Evolutionary conservation across 2,329 filamentous ascomycete genomes (phyloP), one percentile per base, ranked within the genome.

Genomic region (Kalmusia sp.): DNA sequence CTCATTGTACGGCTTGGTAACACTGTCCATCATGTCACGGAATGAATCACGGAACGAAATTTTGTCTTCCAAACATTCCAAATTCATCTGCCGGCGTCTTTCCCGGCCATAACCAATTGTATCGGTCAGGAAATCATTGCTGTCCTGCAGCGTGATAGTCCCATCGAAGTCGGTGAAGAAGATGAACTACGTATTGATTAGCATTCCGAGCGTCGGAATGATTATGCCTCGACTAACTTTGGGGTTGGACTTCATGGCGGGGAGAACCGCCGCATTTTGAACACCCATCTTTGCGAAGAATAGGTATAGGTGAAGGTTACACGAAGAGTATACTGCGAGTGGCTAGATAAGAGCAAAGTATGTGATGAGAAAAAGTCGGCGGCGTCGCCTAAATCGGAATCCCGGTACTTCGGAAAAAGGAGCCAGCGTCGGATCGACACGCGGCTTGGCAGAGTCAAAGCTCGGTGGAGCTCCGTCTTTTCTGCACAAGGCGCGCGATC

Each of bases 151-250:
- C 43, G 93, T 97, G 73, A 97, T 93, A 49, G 93, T 98, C 69
- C 95, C 95, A 77, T 99, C 95, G 73, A 98, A 98, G 79, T 99
- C 95, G 64, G 93, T 96, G 82, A 98, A 98, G 84, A 99, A 97
- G 81, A 99, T 93, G 80, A 91, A 90, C 78, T 92, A 27, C 14
- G 35, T 11, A 21, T 17, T 28, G 45, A 57, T 71, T 43, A 67
- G 59, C 45, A 34, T 55, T 56, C 51, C 41, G 50, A 55, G 24
- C 7, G 11, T 17, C 51, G 50, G 54, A 54, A 57, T 19, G 35
- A 30, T 15, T 34, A 21, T 28, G 5, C 21, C 27, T 19, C 39
- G 8, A 21, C 54, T 12, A 53, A 72, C 70, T 61, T 71, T 90
- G 46, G 93, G 93, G 73, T 89, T 87, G 52, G 71, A 74, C 59